Evolutionary conservation across 352 stramenopile genomes (phyloP).

Genomic region (Pythium insidiosum): DNA sequence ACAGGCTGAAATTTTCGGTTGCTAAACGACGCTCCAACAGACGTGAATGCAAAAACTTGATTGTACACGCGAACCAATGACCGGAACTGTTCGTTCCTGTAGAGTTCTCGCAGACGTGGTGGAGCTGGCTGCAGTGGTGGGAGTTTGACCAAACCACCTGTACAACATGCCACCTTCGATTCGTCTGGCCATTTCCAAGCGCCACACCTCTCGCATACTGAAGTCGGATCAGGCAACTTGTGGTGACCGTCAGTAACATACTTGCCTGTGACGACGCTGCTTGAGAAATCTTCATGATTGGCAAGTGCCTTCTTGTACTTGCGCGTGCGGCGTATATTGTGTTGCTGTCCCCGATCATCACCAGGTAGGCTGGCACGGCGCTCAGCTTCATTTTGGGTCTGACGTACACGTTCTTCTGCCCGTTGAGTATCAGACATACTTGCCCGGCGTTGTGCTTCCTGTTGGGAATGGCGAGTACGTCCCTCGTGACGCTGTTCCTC

Average conservation of each 20-base stretch:
- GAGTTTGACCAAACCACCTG: neutral
- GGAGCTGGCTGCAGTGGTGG: neutral
- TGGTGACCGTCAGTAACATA: neutral
- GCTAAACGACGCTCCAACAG: neutral
- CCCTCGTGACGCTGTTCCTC: neutral
- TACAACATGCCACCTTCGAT: neutral
- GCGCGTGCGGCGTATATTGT: too few relatives aligned
- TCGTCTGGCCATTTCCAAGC: conserved; percentile 1
- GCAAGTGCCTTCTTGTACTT: too few relatives aligned
- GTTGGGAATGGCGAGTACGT: too few relatives aligned
- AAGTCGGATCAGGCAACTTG: neutral
- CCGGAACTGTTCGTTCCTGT: conserved; percentile 1
- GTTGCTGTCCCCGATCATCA: neutral
- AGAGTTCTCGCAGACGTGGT: neutral
- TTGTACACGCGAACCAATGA: neutral
- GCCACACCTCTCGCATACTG: neutral
- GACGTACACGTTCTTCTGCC: too few relatives aligned
- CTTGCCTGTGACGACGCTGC: neutral
- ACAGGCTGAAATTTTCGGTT: neutral
- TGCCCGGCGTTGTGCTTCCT: too few relatives aligned
- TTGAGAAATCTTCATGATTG: conserved; percentile 6
- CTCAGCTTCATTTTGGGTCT: neutral
- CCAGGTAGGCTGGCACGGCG: neutral
- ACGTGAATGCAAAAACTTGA: too few relatives aligned
- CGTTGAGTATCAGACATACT: too few relatives aligned